Base-by-base conservation (phyloP, 306 rosid genomes). In the Sindora glabra region DNA sequence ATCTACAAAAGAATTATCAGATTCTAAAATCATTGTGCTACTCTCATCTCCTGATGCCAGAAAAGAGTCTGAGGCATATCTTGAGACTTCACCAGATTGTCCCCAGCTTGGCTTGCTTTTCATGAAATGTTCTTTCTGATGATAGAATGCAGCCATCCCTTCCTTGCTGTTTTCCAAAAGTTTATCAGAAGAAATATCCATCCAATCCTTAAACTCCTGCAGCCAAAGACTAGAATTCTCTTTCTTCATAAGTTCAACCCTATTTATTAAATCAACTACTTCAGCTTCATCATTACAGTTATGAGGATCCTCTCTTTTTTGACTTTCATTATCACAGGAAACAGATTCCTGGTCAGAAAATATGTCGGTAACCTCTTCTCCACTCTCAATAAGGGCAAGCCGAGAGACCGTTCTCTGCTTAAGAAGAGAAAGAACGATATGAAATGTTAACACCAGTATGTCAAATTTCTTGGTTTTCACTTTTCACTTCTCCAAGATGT, bases 161-260 rank as follows among this genome's bases (percentile, higher is more conserved):
- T 62, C 72, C 39, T 65, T 70, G 65, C 64, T 56, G 29, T 50
- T 62, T 45, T 82, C 88, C 37, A 59, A 75, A 15, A 47, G 56
- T 66, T 64, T 77, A 45, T 77, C 81, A 76, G 88, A 65, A 78
- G 73, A 67, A 59, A 65, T 72, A 77, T 77, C 78, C 85, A 89
- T 74, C 95, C 95, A 89, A 65, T 82, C 90, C 67, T 72, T 89
- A 69, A 92, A 86, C 55, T 84, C 96, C 64, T 79, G 85, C 79
- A 89, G 65, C 99, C 99, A 92, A 58, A 81, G 78, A 70, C 70
- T 68, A 68, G 95, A 92, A 13, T 82, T 84, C 79, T 92, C 96
- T 79, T 92, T 83, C 87, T 92, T 92, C 94, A 89, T 82, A 40
- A 70, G 75, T 61, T 92, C 96, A 76, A 83, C 86, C 75, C 73